Conservation (phyloP, 2,329 filamentous ascomycete species). For the Xenosphaeropsis pyriputrescens region DNA sequence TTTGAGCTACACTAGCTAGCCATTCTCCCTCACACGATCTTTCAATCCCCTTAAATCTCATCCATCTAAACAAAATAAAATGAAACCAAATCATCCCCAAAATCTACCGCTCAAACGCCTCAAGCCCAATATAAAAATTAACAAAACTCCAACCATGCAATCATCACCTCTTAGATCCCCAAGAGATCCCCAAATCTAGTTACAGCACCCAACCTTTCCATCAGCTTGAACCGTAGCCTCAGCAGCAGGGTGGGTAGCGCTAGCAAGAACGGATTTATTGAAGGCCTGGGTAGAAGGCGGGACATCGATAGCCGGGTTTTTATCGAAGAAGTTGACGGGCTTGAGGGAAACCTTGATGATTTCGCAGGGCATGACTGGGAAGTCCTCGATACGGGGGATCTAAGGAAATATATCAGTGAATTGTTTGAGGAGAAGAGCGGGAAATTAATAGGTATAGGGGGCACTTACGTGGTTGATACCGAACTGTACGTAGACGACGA, state of each 20-base stretch:
- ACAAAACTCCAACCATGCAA: not conserved
- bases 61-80: too few relatives aligned
- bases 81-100: too few relatives aligned
- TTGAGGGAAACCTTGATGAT: slow-evolving; percentile 31
- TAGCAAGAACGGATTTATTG: slow-evolving; percentile 19
- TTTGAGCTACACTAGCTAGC: slow-evolving; percentile 14
- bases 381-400: slow-evolving; percentile 43
- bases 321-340: slow-evolving; percentile 35
- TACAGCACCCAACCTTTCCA: not conserved
- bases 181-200: slow-evolving; percentile 7
- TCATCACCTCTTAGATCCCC: not conserved
- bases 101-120: too few relatives aligned
- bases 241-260: too few relatives aligned
- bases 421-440: too few relatives aligned
- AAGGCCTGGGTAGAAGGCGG: slow-evolving; percentile 27
- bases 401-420: too few relatives aligned
- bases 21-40: slow-evolving; percentile 6
- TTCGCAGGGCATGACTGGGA: slow-evolving; percentile 55
- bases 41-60: not conserved
- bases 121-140: not conserved
- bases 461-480: slow-evolving; percentile 43
- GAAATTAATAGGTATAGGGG: too few relatives aligned
- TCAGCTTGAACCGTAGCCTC: too few relatives aligned
- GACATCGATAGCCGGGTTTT: slow-evolving; percentile 34
- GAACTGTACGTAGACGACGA: slow-evolving; percentile 42